Base-by-base conservation (phyloP, 768 basidiomycete genomes). In the Termitomyces sp. region DNA sequence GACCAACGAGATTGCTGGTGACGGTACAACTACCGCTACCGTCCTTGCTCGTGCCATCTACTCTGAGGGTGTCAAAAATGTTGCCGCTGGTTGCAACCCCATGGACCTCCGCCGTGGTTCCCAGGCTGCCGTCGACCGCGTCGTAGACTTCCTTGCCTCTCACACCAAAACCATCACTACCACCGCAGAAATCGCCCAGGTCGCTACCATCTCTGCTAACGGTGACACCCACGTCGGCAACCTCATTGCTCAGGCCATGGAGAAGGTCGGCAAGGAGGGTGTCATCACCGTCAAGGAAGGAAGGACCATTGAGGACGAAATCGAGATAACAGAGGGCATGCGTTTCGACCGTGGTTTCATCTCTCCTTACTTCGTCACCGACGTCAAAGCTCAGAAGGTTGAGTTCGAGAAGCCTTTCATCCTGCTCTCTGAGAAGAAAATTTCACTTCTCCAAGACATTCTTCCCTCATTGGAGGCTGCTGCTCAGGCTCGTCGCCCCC, bases 231-330 rank as follows among this genome's bases (percentile, higher is more conserved):
- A 98, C 70, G 82, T 99, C 62, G 95, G 96, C 48, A 87, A 88
- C 71, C 83, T 99, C 69, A 98, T 98, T 73, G 95, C 96, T 5
- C 93, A 93, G 70, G 96, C 96, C 1, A 99, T 98, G 96, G 96
- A 98, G 77, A 97, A 97, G 75, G 96, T 98, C 61, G 96, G 96
- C 71, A 97, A 96, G 80, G 96, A 99, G 77, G 96, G 96, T 72
- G 96, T 98, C 70, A 98, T 99, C 80, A 98, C 96, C 52, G 95
- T 99, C 73, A 99, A 98, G 81, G 96, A 99, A 75, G 96, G 96
- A 47, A 87, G 90, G 67, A 98, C 96, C 5, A 97, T 95, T 64
- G 95, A 98, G 67, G 96, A 99, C 70, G 95, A 97, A 76, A 98
- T 98, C 71, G 96, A 99, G 73, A 95, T 99, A 69, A 98, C 96